phyloP scores from a whole-genome alignment of 805 yeast species.

The Starmerella vitae region DNA sequence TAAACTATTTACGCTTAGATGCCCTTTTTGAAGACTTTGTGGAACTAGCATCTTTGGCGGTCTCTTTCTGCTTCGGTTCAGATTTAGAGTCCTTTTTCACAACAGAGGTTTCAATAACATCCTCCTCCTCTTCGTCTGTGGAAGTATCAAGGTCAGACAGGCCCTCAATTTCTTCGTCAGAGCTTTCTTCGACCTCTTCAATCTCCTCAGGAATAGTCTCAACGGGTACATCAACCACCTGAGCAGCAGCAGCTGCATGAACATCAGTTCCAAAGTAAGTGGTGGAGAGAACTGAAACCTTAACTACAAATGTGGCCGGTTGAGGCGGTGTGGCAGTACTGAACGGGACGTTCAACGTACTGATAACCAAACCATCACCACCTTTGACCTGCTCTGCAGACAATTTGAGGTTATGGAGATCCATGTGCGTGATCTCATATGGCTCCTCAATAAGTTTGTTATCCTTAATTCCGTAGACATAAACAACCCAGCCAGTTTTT shows the following conservation, averaged over 20 bases:
- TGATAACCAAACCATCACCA: constrained; percentile 35
- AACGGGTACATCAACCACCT: constrained; percentile 39
- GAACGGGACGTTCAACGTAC: constrained; percentile 64
- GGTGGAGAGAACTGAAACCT: constrained; percentile 55
- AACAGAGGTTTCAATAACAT: constrained; percentile 5
- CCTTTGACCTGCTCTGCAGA: constrained; percentile 36
- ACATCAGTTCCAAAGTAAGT: constrained; percentile 75
- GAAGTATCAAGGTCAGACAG: constrained; percentile 47
- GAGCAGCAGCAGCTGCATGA: constrained; percentile 54
- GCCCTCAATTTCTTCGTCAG: constrained; percentile 30
- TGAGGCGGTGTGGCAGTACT: constrained; percentile 66
- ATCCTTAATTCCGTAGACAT: constrained; percentile 61
- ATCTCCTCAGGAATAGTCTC: constrained; percentile 28
- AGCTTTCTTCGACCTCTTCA: constrained; percentile 33
- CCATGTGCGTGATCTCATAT: constrained; percentile 37
- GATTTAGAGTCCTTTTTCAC: background rate
- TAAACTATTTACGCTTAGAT: no score
- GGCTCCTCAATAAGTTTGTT: constrained; percentile 42
- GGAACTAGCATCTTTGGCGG: background rate
- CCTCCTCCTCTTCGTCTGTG: constrained; percentile 43
- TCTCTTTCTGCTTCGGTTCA: background rate
- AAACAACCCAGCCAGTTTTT: constrained; percentile 48
- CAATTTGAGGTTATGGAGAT: constrained; percentile 42
- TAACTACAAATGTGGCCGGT: constrained; percentile 51
- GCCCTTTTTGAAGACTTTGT: background rate